Conservation (phyloP, 1,284 basidiomycete species). For the Neotropicomus parvogracilis region DNA sequence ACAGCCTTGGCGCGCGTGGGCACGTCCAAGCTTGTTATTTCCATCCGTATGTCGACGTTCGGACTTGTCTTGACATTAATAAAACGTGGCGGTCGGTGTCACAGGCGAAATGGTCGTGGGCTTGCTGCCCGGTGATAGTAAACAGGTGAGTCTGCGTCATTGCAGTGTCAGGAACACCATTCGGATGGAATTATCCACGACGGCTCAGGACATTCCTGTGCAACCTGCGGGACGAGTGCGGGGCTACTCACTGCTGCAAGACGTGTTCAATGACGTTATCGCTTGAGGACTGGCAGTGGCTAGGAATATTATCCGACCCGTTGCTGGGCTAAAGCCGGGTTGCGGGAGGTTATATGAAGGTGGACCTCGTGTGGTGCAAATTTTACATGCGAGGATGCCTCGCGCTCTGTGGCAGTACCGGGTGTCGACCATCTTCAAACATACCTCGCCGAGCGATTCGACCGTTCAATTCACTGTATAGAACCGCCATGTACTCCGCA, state of each 20-base stretch:
- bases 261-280: constrained; percentile 2
- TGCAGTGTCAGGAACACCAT: constrained; percentile 22
- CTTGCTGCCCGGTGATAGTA: constrained; percentile 18
- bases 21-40: constrained; percentile 20
- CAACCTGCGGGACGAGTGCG: background rate
- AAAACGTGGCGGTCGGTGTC: constrained; percentile 28
- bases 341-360: too few relatives aligned
- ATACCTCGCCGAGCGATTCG: too few relatives aligned
- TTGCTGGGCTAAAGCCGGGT: too few relatives aligned
- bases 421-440: too few relatives aligned
- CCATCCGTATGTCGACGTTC: constrained; percentile 13
- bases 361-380: too few relatives aligned
- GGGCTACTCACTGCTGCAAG: background rate
- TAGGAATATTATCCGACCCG: too few relatives aligned
- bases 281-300: background rate
- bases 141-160: constrained; percentile 14
- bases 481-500: constrained; percentile 16
- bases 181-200: constrained; percentile 6
- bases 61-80: constrained; percentile 19
- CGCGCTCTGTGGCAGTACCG: constrained; percentile 26
- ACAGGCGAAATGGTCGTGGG: constrained; percentile 9
- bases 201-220: constrained; percentile 17
- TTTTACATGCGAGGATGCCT: too few relatives aligned
- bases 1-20: constrained; percentile 28
- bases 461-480: constrained; percentile 4